phyloP scores from a whole-genome alignment of 2,329 filamentous ascomycete species.

The Fusarium sp. region DNA sequence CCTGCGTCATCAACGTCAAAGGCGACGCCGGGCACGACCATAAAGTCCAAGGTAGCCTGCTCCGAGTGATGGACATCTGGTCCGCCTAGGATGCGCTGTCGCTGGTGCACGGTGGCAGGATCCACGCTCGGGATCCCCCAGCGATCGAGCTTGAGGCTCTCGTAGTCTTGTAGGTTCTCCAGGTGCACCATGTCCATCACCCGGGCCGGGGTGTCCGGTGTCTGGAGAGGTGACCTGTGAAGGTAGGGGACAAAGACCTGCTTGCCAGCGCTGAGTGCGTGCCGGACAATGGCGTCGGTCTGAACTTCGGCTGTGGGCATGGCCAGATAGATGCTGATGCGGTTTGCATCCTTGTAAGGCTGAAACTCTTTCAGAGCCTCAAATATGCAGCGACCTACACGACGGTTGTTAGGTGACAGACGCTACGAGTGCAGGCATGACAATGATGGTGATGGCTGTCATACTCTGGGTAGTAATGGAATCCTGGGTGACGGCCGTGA shows the following conservation, averaged over 20 bases:
- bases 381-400: conserved; percentile 73
- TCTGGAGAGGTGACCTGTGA: conserved; percentile 67
- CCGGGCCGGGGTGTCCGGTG: conserved; percentile 65
- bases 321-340: conserved; percentile 89
- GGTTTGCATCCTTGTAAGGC: conserved; percentile 79
- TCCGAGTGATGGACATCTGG: conserved; percentile 58
- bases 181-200: conserved; percentile 97
- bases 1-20: conserved; percentile 76
- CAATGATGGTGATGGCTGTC: conserved; percentile 43
- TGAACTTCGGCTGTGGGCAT: conserved; percentile 92
- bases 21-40: conserved; percentile 92
- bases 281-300: conserved; percentile 82
- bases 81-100: conserved; percentile 80
- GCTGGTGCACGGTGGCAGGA: conserved; percentile 69
- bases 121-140: conserved; percentile 96
- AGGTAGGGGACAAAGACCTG: conserved; percentile 93
- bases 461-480: conserved; percentile 77
- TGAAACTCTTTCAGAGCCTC: conserved; percentile 73
- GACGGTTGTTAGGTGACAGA: conserved; percentile 31
- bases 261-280: conserved; percentile 83
- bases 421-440: conserved; percentile 13
- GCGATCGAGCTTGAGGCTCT: conserved; percentile 78
- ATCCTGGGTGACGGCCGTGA: conserved; percentile 72
- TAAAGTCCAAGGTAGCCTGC: conserved; percentile 76
- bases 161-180: conserved; percentile 79